phyloP scores from a whole-genome alignment of 2,329 filamentous ascomycete genomes.

The Alternaria postmessia region DNA sequence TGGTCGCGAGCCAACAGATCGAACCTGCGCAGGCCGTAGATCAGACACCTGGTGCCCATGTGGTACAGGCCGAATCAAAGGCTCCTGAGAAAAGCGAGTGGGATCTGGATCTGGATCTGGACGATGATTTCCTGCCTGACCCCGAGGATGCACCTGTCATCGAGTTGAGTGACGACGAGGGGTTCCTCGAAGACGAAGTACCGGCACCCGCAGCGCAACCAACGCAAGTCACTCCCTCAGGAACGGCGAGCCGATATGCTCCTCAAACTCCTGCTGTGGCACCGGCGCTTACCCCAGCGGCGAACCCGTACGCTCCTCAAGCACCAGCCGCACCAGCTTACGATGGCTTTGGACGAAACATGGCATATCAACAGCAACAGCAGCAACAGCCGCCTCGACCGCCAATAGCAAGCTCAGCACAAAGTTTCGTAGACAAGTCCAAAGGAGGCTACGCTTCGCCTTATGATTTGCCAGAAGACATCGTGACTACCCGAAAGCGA shows the following conservation, averaged over 20 bases:
- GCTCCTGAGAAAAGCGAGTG: conserved; percentile 71
- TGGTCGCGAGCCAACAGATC: conserved; percentile 20
- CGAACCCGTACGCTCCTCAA: conserved; percentile 61
- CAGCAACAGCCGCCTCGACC: conserved; percentile 52
- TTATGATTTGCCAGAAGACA: conserved; percentile 92
- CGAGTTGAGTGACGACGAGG: conserved; percentile 84
- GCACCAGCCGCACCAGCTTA: conserved; percentile 48
- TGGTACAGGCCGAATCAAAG: conserved; percentile 23
- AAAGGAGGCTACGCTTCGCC: conserved; percentile 94
- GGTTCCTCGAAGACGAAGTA: conserved; percentile 77
- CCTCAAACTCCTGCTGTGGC: conserved; percentile 40
- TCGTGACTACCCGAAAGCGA: conserved; percentile 74
- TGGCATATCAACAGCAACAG: conserved; percentile 38
- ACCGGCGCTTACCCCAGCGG: conserved; percentile 24
- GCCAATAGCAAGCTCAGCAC: conserved; percentile 61
- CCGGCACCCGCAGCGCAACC: conserved; percentile 36
- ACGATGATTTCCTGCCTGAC: conserved; percentile 74
- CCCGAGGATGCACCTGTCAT: conserved; percentile 60
- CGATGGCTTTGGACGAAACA: conserved; percentile 41
- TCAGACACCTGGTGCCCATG: conserved; percentile 32
- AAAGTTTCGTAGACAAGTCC: conserved; percentile 89
- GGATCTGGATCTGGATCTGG: conserved; percentile 84
- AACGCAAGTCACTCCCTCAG: conserved; percentile 25
- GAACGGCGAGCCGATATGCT: conserved; percentile 46
- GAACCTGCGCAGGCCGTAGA: conserved; percentile 28